Conservation (phyloP, 306 rosid genomes). For the Glycine latifolia region DNA sequence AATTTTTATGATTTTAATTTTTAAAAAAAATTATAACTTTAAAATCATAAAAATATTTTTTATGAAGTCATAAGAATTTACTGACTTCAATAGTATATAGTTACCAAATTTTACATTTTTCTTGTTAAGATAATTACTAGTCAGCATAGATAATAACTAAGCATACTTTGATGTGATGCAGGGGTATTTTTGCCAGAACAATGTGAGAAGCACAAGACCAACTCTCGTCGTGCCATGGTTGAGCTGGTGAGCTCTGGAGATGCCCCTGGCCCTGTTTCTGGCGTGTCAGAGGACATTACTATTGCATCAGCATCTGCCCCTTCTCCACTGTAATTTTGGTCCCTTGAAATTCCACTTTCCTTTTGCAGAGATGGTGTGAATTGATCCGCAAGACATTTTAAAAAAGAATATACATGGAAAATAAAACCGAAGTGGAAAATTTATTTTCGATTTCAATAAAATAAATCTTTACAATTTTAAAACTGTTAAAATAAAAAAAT, state of each 20-base stretch:
- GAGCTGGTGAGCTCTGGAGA: conserved; percentile 72
- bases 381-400: not conserved
- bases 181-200: conserved; percentile 78
- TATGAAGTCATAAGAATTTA: too few relatives aligned
- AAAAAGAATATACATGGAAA: too few relatives aligned
- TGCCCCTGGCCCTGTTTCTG: conserved; percentile 54
- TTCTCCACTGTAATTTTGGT: conserved; percentile 34
- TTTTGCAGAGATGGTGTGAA: conserved; percentile 27
- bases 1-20: too few relatives aligned
- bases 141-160: not conserved
- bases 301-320: conserved; percentile 3
- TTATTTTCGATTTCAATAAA: too few relatives aligned
- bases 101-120: too few relatives aligned
- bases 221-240: conserved; percentile 75
- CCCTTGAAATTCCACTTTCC: conserved; percentile 23
- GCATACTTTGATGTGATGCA: conserved; percentile 39
- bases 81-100: too few relatives aligned
- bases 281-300: conserved; percentile 30
- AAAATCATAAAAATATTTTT: too few relatives aligned
- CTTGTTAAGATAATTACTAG: too few relatives aligned
- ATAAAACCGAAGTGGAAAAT: too few relatives aligned
- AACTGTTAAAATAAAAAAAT: too few relatives aligned
- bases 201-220: conserved; percentile 59
- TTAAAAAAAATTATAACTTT: too few relatives aligned
- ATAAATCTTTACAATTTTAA: too few relatives aligned